Percentiles rank a stretch among this genome's conserved stretches.
phyloP scores from a whole-genome alignment of 345 rosid species.

The Salix caprea region DNA sequence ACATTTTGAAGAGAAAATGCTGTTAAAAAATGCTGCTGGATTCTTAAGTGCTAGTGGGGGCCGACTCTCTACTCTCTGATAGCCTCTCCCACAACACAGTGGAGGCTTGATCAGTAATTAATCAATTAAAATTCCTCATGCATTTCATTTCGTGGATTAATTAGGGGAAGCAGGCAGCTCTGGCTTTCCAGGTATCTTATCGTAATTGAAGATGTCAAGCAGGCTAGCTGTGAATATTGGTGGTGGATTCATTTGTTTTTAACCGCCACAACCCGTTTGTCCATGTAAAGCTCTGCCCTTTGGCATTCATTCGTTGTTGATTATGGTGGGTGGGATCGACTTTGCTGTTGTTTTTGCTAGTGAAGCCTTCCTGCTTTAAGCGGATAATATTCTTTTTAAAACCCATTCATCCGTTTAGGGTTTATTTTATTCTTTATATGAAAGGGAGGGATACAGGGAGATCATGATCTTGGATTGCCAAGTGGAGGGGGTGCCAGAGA shows the following conservation, averaged over 20 bases:
- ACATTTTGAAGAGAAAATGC: neutral
- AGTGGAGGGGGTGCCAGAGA: constrained; percentile 17
- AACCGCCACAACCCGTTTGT: constrained; percentile 21
- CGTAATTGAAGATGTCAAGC: neutral
- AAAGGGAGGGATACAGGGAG: constrained; percentile 14
- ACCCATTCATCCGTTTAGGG: neutral
- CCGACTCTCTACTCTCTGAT: neutral
- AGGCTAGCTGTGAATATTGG: neutral
- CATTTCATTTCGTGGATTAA: too few relatives aligned
- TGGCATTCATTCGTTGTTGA: neutral
- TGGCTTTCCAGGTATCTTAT: neutral
- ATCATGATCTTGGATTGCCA: constrained; percentile 21
- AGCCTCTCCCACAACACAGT: too few relatives aligned
- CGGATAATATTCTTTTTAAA: constrained; percentile 20
- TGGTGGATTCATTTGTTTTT: constrained; percentile 15
- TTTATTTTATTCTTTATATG: neutral
- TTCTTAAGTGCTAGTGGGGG: constrained; percentile 1
- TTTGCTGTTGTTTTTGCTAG: neutral
- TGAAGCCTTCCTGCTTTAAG: neutral
- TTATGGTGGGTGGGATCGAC: constrained; percentile 12
- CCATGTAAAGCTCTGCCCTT: constrained; percentile 16
- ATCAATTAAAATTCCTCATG: too few relatives aligned
- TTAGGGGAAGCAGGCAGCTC: neutral
- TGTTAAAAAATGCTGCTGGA: neutral
- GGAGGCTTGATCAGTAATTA: too few relatives aligned